Base-by-base conservation (phyloP, 1,139 yeast genomes). In the Chernovozyma aurita region DNA sequence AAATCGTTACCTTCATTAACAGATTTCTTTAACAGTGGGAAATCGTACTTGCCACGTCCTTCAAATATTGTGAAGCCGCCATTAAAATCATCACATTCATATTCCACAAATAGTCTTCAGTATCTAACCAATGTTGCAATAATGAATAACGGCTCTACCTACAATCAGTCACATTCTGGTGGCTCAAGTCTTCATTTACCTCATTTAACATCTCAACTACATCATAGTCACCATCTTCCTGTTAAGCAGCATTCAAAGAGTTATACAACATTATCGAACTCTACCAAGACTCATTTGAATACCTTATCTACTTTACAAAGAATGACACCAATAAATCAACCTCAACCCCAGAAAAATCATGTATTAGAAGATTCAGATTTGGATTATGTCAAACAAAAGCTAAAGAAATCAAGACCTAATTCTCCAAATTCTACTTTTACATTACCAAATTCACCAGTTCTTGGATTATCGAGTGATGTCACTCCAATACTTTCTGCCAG, bases 341-440 rank as follows among this genome's bases (percentile, higher is more conserved):
- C 42, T 44, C 53, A 37, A 40, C 55, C 39, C 11, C 32, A 36
- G 5, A 45, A 46, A 31, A 36, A 49, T 32, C 59, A 59, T 34
- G 66, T 69, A 13, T 42, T 62, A 15, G 65, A 65, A 41, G 71
- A 66, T 25, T 63, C 72, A 29, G 78, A 75, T 45, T 43, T 61
- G 32, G 76, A 72, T 40, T 67, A 67, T 48, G 63, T 74, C 42
- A 59, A 65, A 53, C 70, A 71, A 51, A 67, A 80, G 36, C 63
- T 78, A 34, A 82, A 83, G 52, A 77, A 74, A 49, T 80, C 92
- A 33, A 65, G 94, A 44, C 95, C 95, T 28, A 83, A 78, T 53
- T 31, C 40, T 18, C 64, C 66, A 4, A 54, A 46, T 24, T 40
- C 44, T 13, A 49, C 45, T 20, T 90, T 87, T 34, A 73, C 79